A percentile compares a stretch with the other conserved stretches of the same genome.
These are phyloP conservation scores for Candida sithepensis DNA, from an alignment of 805 yeast genomes.

Conservation along the genomic window DNA sequence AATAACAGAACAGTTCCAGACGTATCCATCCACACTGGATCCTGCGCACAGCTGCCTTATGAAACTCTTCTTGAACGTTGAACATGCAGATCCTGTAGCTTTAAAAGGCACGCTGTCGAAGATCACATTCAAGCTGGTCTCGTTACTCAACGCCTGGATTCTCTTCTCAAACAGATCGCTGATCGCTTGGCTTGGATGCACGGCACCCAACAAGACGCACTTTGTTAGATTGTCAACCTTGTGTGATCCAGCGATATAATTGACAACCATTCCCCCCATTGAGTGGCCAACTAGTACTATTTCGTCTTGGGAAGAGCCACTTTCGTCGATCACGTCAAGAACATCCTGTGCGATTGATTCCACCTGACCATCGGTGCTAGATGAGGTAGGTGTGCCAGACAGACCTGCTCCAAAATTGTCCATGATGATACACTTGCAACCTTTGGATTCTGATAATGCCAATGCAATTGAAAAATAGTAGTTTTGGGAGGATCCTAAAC, in stretches of 20 bases:
- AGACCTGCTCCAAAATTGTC: conserved; percentile 14
- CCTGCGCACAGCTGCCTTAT: conserved; percentile 9
- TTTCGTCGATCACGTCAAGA: conserved; percentile 10
- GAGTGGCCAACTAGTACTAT: conserved; percentile 14
- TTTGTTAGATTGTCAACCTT: conserved; percentile 5
- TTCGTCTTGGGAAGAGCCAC: conserved; percentile 6
- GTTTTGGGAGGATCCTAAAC: conserved; percentile 17
- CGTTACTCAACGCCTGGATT: conserved; percentile 1
- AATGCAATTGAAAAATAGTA: conserved; percentile 10
- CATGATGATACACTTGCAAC: conserved; percentile 9
- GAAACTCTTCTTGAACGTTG: conserved; percentile 7
- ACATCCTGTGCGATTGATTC: conserved; percentile 12
- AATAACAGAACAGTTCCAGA: conserved; percentile 11
- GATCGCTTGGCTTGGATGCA: conserved; percentile 11
- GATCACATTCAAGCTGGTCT: conserved; percentile 1
- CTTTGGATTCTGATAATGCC: conserved; percentile 2
- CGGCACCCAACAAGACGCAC: conserved; percentile 10
- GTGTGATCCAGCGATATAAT: conserved; percentile 6
- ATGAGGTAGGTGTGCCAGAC: conserved; percentile 1
- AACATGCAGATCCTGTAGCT: conserved; percentile 11
- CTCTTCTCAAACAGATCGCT: conserved; percentile 8
- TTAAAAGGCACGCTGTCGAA: conserved; percentile 12
- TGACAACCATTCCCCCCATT: conserved; percentile 18
- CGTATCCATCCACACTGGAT: conserved; percentile 10
- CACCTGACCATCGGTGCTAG: not conserved